Conservation (phyloP, 495 filamentous ascomycete genomes). For the Choiromyces venosus region DNA sequence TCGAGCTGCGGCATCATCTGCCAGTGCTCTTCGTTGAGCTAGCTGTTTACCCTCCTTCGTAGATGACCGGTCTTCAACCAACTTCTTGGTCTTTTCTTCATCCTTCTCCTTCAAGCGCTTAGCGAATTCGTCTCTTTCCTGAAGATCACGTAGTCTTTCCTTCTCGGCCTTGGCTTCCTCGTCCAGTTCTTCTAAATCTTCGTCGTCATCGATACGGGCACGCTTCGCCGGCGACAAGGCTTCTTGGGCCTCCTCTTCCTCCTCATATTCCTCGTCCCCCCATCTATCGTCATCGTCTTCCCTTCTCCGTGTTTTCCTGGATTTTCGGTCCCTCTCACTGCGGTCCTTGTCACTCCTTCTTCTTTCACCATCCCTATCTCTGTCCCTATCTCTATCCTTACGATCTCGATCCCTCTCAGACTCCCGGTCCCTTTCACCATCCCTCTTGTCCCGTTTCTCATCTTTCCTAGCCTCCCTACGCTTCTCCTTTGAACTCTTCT, state of each 20-base stretch:
- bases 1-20: conserved; percentile 59
- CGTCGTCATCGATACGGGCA: conserved; percentile 52
- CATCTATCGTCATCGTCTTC: conserved; percentile 68
- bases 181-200: conserved; percentile 50
- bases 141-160: conserved; percentile 58
- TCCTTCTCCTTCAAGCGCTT: conserved; percentile 67
- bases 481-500: conserved; percentile 53
- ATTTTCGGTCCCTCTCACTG: conserved; percentile 42
- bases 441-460: conserved; percentile 38
- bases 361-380: conserved; percentile 42
- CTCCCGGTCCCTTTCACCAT: conserved; percentile 38
- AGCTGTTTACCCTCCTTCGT: conserved; percentile 55
- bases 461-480: conserved; percentile 41
- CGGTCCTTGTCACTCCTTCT: conserved; percentile 45
- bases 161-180: conserved; percentile 55
- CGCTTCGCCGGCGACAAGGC: conserved; percentile 55
- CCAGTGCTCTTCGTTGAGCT: conserved; percentile 56
- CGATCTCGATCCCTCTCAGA: conserved; percentile 39
- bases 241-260: conserved; percentile 47
- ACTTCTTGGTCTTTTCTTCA: conserved; percentile 61
- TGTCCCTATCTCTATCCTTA: conserved; percentile 44
- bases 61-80: conserved; percentile 60
- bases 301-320: conserved; percentile 53
- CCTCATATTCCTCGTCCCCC: conserved; percentile 68
- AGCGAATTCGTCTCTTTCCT: conserved; percentile 69